phyloP scores from a whole-genome alignment of 176 grass and related monocot species.

The Pontederia paniculata region DNA sequence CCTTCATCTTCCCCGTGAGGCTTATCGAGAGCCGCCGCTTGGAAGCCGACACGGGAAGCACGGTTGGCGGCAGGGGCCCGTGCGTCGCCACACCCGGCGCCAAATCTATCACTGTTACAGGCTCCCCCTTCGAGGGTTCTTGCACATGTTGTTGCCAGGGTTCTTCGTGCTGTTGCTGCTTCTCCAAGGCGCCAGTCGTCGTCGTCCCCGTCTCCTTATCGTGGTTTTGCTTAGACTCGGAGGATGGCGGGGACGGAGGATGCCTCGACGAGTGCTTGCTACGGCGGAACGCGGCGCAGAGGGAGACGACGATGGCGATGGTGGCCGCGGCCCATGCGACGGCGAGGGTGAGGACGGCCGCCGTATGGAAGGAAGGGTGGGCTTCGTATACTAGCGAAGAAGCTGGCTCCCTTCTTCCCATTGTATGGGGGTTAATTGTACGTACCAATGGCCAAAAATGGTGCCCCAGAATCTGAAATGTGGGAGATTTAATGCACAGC shows the following conservation, averaged over 20 bases:
- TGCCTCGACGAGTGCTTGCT: background rate
- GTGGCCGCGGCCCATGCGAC: slow-evolving; percentile 42
- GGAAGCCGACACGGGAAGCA: slow-evolving; percentile 12
- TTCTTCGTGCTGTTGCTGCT: background rate
- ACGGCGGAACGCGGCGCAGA: slow-evolving; percentile 71
- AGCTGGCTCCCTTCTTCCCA: slow-evolving; percentile 47
- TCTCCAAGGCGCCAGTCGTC: background rate
- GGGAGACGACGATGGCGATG: slow-evolving; percentile 35
- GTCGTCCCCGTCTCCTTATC: background rate
- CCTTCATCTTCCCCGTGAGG: slow-evolving; percentile 58
- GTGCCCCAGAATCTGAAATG: too few relatives aligned
- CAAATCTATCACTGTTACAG: slow-evolving; percentile 27
- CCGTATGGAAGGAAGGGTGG: slow-evolving; percentile 19
- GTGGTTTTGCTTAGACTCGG: background rate
- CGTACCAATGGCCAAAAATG: too few relatives aligned
- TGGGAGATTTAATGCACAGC: too few relatives aligned
- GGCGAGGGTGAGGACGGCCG: slow-evolving; percentile 30
- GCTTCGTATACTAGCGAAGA: slow-evolving; percentile 10
- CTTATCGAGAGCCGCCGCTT: slow-evolving; percentile 49
- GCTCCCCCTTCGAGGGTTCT: background rate
- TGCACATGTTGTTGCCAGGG: background rate
- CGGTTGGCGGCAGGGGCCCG: slow-evolving; percentile 41
- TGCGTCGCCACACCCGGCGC: slow-evolving; percentile 46
- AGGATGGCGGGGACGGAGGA: slow-evolving; percentile 1
- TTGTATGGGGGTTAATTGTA: background rate